These are phyloP conservation scores for Trametes punicea DNA, from an alignment of 768 basidiomycete genomes.

Conservation along the genomic window DNA sequence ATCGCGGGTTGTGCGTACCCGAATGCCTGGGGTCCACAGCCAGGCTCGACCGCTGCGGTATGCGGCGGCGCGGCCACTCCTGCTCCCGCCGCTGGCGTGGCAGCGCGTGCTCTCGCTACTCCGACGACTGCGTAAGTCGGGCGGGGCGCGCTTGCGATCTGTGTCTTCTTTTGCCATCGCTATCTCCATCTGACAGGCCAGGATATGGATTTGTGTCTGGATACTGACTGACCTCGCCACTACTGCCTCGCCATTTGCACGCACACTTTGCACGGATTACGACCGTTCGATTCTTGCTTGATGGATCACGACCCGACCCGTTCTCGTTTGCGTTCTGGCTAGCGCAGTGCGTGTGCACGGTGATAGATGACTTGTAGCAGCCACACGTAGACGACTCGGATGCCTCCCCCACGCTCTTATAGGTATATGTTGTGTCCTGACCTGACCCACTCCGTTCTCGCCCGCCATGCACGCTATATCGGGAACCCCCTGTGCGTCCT, in stretches of 20 bases:
- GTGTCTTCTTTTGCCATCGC: not conserved
- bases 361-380: not conserved
- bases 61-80: conserved; percentile 20
- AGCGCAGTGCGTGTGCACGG: not conserved
- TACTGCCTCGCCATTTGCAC: not conserved
- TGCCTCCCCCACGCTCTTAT: not conserved
- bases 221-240: not conserved
- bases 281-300: no score
- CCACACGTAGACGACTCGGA: conserved; percentile 17
- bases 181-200: not conserved
- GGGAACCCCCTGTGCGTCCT: not conserved
- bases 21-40: conserved; percentile 42
- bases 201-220: not conserved
- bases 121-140: not conserved
- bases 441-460: not conserved
- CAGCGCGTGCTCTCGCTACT: not conserved
- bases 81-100: conserved; percentile 2
- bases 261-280: no score
- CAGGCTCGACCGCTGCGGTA: conserved; percentile 20
- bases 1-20: conserved; percentile 66
- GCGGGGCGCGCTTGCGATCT: not conserved
- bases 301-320: not conserved
- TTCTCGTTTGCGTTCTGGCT: conserved; percentile 14
- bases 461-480: not conserved
- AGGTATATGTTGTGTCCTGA: not conserved